Evolutionary conservation across 805 yeast species (phyloP).

Genomic region (Yamadazyma kitorensis): DNA sequence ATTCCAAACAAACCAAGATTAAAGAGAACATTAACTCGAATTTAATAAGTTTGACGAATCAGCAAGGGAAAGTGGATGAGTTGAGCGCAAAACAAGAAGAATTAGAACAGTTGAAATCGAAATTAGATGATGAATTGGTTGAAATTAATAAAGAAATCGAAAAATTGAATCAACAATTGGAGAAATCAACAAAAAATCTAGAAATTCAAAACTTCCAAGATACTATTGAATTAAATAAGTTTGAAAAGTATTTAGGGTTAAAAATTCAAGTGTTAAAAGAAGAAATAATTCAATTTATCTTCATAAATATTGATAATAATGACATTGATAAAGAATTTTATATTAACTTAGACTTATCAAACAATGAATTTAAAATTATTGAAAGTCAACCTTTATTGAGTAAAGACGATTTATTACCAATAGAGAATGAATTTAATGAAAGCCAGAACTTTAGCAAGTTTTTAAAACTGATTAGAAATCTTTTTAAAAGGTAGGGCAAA

Average conservation of each 20-base stretch:
- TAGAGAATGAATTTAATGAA: constrained; percentile 23
- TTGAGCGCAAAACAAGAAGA: constrained; percentile 32
- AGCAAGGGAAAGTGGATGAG: constrained; percentile 33
- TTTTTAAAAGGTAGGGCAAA: constrained; percentile 5
- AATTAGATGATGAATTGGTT: constrained; percentile 25
- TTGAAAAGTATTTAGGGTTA: constrained; percentile 55
- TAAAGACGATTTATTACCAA: constrained; percentile 10
- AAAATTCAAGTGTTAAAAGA: constrained; percentile 48
- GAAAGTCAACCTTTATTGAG: constrained; percentile 38
- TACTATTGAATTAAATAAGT: constrained; percentile 49
- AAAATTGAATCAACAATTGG: constrained; percentile 16
- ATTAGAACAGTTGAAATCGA: constrained; percentile 16
- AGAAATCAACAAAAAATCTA: constrained; percentile 31
- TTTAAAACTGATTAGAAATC: constrained; percentile 16
- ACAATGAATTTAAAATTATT: constrained; percentile 35
- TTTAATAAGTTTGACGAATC: constrained; percentile 23
- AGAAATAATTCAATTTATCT: constrained; percentile 47
- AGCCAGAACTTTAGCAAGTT: constrained; percentile 27
- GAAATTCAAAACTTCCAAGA: constrained; percentile 45
- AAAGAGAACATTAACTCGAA: constrained; percentile 24
- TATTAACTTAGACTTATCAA: constrained; percentile 46
- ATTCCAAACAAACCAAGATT: constrained; percentile 24
- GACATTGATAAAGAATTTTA: constrained; percentile 41
- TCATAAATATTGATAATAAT: constrained; percentile 45
- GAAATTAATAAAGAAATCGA: constrained; percentile 13